These are phyloP conservation scores for Exophiala aquamarina DNA, from an alignment of 2,329 filamentous ascomycete species.

Conservation along the genomic window DNA sequence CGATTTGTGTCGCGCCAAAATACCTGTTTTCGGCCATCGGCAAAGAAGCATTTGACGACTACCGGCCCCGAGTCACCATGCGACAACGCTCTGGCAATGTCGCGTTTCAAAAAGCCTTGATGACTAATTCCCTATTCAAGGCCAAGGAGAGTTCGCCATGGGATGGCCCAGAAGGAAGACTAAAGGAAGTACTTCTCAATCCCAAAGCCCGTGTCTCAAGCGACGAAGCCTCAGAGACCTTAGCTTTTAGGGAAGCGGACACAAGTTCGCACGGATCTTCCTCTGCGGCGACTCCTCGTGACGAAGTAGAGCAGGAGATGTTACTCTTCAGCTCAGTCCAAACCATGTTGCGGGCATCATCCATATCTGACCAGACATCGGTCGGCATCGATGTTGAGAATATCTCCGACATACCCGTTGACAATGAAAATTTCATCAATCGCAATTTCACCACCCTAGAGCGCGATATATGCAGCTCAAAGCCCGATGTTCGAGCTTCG, in stretches of 20 bases:
- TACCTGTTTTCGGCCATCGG: constrained; percentile 4
- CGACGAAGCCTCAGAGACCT: constrained; percentile 1
- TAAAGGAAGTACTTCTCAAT: constrained; percentile 5
- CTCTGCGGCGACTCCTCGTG: not conserved
- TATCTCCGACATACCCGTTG: not conserved
- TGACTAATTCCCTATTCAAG: constrained; percentile 7
- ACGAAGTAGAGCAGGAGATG: constrained; percentile 4
- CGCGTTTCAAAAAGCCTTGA: constrained; percentile 1
- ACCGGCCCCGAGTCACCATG: not conserved
- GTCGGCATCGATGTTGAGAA: constrained; percentile 8
- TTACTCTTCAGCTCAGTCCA: constrained; percentile 2
- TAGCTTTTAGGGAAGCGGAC: not conserved
- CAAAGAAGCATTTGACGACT: constrained; percentile 2
- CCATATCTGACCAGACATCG: not conserved
- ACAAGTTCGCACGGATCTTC: not conserved
- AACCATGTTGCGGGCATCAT: not conserved
- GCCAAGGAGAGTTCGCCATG: constrained; percentile 6
- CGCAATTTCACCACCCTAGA: constrained; percentile 17
- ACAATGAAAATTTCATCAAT: constrained; percentile 12
- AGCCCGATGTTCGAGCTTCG: constrained; percentile 6
- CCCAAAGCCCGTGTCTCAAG: constrained; percentile 5
- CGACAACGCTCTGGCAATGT: constrained; percentile 2
- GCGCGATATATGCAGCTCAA: not conserved
- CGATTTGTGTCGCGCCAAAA: constrained; percentile 1
- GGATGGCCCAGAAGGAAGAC: constrained; percentile 1